These are phyloP conservation scores for Endocalyx cinctus DNA, from an alignment of 2,329 filamentous ascomycete species.

Conservation along the genomic window DNA sequence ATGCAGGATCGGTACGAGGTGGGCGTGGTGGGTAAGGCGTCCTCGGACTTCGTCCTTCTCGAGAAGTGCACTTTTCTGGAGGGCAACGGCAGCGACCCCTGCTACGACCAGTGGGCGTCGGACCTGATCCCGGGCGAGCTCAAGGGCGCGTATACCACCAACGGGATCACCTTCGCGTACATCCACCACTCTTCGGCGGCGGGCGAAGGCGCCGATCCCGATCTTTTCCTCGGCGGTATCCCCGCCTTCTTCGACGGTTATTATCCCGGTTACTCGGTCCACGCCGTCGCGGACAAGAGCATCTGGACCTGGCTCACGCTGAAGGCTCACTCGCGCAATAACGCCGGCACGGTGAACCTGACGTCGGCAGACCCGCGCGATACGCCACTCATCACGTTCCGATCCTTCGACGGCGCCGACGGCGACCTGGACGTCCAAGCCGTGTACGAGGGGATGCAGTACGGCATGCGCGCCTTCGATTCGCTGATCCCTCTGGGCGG, in stretches of 20 bases:
- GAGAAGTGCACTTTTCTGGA: slow-evolving; percentile 12
- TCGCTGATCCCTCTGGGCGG: slow-evolving; percentile 15
- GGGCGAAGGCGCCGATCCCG: slow-evolving; percentile 5
- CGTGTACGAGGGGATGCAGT: slow-evolving; percentile 13
- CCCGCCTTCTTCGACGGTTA: slow-evolving; percentile 14
- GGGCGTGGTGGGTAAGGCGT: slow-evolving; percentile 12
- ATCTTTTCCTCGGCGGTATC: slow-evolving; percentile 12
- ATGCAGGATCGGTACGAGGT: slow-evolving; percentile 21
- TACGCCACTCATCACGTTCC: slow-evolving; percentile 13
- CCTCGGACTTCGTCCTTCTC: slow-evolving; percentile 10
- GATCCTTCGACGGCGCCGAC: slow-evolving; percentile 8
- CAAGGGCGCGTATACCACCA: slow-evolving; percentile 13
- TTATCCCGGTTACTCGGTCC: slow-evolving; percentile 11
- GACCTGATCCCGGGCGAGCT: slow-evolving; percentile 1
- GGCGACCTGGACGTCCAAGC: slow-evolving; percentile 13
- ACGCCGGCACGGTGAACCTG: slow-evolving; percentile 17
- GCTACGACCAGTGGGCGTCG: slow-evolving; percentile 12
- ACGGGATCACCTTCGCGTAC: slow-evolving; percentile 15
- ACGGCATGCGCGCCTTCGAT: slow-evolving; percentile 9
- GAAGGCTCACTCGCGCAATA: slow-evolving; percentile 19
- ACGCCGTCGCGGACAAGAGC: slow-evolving; percentile 4
- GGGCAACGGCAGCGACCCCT: slow-evolving; percentile 10
- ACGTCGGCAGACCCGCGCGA: slow-evolving; percentile 14
- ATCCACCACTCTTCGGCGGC: slow-evolving; percentile 9
- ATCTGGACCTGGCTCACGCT: slow-evolving; percentile 15